Evolutionary conservation across 1,284 basidiomycete genomes (phyloP).

Genomic region (Ganoderma sp.): DNA sequence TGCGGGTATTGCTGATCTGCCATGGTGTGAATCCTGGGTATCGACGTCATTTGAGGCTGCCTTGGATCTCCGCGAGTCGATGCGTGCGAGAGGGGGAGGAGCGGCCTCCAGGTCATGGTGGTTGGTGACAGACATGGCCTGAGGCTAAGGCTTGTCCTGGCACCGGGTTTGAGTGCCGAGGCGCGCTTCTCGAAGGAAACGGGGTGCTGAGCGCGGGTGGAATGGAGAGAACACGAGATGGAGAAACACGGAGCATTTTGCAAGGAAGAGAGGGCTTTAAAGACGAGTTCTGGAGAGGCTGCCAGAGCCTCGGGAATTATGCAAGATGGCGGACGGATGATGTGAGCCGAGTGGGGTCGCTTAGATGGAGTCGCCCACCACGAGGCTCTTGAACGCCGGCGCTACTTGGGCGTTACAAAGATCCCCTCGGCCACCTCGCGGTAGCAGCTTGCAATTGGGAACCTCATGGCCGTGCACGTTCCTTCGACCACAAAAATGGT

Average conservation of each 20-base stretch:
- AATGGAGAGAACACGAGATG: background rate
- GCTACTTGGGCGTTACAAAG: background rate
- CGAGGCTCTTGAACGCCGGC: background rate
- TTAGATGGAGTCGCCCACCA: background rate
- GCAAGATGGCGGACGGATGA: conserved; percentile 15
- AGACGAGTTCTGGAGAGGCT: conserved; percentile 10
- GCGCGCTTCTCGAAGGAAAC: conserved; percentile 4
- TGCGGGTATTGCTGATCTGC: conserved; percentile 7
- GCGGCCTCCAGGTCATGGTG: conserved; percentile 17
- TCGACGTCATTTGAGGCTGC: conserved; percentile 15
- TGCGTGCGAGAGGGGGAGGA: conserved; percentile 1
- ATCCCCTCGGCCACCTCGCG: background rate
- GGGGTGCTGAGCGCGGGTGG: background rate
- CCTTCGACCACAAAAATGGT: too few species aligned
- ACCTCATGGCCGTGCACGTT: background rate
- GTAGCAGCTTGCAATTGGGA: background rate
- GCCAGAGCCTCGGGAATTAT: conserved; percentile 9
- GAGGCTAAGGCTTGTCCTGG: background rate
- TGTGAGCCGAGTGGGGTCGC: background rate
- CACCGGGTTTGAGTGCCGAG: background rate
- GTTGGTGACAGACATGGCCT: conserved; percentile 21
- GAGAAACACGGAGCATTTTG: conserved; percentile 10
- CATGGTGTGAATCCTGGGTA: conserved; percentile 10
- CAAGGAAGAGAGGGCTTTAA: background rate
- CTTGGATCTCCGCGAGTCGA: conserved; percentile 22